These are phyloP conservation scores for Solanum chacoense DNA, from an alignment of 305 asterid genomes.

Conservation along the genomic window DNA sequence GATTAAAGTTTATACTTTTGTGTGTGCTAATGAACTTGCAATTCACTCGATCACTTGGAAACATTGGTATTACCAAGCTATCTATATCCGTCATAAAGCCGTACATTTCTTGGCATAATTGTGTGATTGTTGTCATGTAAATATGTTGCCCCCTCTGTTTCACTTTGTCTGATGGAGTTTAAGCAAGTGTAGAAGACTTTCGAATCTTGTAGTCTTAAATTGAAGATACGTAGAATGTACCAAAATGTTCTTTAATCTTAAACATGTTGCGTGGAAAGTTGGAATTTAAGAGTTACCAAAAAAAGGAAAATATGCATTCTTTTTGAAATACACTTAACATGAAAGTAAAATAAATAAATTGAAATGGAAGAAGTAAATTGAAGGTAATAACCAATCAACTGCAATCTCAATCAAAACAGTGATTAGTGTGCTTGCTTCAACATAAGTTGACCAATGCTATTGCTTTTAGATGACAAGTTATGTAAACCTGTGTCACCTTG, in stretches of 20 bases:
- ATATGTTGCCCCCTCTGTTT: not conserved
- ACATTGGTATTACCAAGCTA: not conserved
- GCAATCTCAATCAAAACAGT: not conserved
- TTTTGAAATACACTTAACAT: not conserved
- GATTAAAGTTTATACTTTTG: not conserved
- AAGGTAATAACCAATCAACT: not conserved
- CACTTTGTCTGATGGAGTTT: not conserved
- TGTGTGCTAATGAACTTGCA: not conserved
- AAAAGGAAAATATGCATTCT: not conserved
- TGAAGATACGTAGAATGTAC: not conserved
- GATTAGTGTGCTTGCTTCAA: not conserved
- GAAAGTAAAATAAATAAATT: not conserved
- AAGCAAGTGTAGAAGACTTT: not conserved
- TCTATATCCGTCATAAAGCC: not conserved
- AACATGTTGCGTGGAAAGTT: not conserved
- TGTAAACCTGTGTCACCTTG: not conserved
- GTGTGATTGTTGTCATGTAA: not conserved
- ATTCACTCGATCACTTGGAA: not conserved
- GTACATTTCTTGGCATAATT: not conserved
- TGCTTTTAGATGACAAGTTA: not conserved
- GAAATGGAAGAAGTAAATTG: not conserved
- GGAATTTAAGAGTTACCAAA: not conserved
- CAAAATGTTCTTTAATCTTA: not conserved
- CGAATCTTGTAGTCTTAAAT: not conserved
- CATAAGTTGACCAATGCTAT: no score